Evolutionary conservation across 805 yeast genomes (phyloP).

Genomic region (Cyberlindnera nakhonratchasimensis): DNA sequence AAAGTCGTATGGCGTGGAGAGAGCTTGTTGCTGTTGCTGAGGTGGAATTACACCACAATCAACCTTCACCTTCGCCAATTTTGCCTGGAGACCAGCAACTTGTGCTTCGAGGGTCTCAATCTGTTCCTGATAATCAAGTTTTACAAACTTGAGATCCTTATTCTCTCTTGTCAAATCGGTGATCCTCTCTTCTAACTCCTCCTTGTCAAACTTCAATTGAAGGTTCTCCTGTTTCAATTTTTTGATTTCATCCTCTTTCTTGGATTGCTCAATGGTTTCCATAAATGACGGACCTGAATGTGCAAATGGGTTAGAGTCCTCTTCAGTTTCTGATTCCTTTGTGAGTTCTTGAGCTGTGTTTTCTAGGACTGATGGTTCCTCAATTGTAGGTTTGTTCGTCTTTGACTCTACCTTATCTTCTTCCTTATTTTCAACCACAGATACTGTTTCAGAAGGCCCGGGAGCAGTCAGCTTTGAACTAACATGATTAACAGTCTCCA

Average conservation of each 20-base stretch:
- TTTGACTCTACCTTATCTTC: not conserved
- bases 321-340: slow-evolving; percentile 3
- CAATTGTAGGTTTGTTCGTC: not conserved
- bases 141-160: slow-evolving; percentile 34
- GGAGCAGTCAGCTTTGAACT: too few relatives aligned
- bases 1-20: slow-evolving; percentile 21
- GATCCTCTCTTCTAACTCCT: slow-evolving; percentile 30
- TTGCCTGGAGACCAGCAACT: slow-evolving; percentile 26
- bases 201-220: slow-evolving; percentile 12
- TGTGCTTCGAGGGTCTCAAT: slow-evolving; percentile 30
- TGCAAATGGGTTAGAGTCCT: slow-evolving; percentile 15
- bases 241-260: slow-evolving; percentile 21
- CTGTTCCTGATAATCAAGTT: slow-evolving; percentile 35
- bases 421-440: too few relatives aligned
- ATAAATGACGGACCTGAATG: slow-evolving; percentile 27
- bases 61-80: slow-evolving; percentile 23
- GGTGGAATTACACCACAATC: slow-evolving; percentile 21
- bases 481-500: too few relatives aligned
- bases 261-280: slow-evolving; percentile 23
- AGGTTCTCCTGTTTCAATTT: slow-evolving; percentile 34
- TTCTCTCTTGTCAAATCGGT: slow-evolving; percentile 35
- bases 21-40: slow-evolving; percentile 10
- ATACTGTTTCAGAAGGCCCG: too few relatives aligned
- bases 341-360: slow-evolving; percentile 10
- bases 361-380: not conserved